Conservation (phyloP, 371 early-diverging fungal species). For the Mortierella sp. region DNA sequence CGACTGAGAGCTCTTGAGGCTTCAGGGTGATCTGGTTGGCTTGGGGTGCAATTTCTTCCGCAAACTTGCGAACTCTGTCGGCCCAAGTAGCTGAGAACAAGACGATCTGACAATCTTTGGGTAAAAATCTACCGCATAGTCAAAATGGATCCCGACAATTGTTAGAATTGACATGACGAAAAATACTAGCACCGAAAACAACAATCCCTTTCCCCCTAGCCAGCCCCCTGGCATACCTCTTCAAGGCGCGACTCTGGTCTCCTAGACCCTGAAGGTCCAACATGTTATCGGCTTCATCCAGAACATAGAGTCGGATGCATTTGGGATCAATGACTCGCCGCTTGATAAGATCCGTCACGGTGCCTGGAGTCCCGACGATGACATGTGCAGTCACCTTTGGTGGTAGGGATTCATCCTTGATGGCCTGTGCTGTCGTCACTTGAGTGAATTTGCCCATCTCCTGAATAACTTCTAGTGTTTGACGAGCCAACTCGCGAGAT, state of each 20-base stretch:
- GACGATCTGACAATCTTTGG: constrained; percentile 79
- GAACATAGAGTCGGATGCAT: constrained; percentile 79
- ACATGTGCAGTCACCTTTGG: constrained; percentile 79
- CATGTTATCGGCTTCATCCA: constrained; percentile 98
- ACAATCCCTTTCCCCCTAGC: no score
- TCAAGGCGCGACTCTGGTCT: constrained; percentile 85
- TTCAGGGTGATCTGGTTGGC: constrained; percentile 89
- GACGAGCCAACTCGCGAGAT: constrained; percentile 96
- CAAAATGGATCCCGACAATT: no score
- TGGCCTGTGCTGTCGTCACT: constrained; percentile 74
- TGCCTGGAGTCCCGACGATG: constrained; percentile 97
- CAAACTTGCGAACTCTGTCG: constrained; percentile 80
- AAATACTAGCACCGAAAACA: no score
- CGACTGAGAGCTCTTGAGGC: constrained; percentile 92
- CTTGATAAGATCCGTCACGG: constrained; percentile 79
- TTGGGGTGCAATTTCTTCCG: constrained; percentile 80
- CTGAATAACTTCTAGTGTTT: constrained; percentile 92
- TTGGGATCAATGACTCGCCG: constrained; percentile 66
- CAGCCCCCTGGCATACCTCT: constrained; percentile 68
- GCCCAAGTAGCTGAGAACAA: constrained; percentile 98
- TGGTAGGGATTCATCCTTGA: constrained; percentile 77
- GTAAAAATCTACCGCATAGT: constrained; percentile 61
- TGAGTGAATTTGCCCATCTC: constrained; percentile 90
- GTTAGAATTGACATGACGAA: no score
- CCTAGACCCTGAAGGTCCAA: constrained; percentile 89